phyloP scores from a whole-genome alignment of 129 eudicot genomes.

The Silybum marianum region DNA sequence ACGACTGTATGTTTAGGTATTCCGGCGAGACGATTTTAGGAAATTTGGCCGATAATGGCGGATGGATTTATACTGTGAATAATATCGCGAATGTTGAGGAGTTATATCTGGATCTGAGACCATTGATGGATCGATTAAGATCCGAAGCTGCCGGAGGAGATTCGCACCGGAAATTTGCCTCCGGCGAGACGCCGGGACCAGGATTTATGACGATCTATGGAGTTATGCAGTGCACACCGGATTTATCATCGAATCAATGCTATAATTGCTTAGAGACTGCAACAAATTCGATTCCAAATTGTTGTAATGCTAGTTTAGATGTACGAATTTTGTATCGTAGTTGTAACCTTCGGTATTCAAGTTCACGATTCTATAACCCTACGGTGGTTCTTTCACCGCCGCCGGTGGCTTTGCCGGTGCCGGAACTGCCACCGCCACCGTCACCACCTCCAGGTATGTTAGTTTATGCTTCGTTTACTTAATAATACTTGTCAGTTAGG shows the following conservation, averaged over 20 bases:
- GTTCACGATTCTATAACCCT: slow-evolving; percentile 22
- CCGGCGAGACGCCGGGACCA: slow-evolving; percentile 18
- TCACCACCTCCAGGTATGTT: slow-evolving; percentile 13
- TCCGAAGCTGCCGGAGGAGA: slow-evolving; percentile 38
- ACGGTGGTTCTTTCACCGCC: slow-evolving; percentile 25
- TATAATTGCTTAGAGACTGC: slow-evolving; percentile 34
- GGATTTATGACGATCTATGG: slow-evolving; percentile 32
- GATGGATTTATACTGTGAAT: not conserved
- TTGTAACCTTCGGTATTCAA: slow-evolving; percentile 45
- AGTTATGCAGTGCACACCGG: slow-evolving; percentile 65
- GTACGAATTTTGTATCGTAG: slow-evolving; percentile 45
- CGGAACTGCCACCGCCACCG: not conserved
- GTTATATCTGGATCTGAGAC: slow-evolving; percentile 26
- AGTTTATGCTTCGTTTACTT: not conserved
- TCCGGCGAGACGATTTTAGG: slow-evolving; percentile 30
- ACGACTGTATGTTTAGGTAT: slow-evolving; percentile 50
- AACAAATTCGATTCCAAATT: slow-evolving; percentile 14
- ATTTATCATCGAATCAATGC: slow-evolving; percentile 41
- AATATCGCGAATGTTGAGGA: slow-evolving; percentile 18
- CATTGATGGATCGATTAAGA: slow-evolving; percentile 36
- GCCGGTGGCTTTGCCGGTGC: slow-evolving; percentile 7
- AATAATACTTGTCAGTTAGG: no score
- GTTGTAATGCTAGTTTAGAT: slow-evolving; percentile 31
- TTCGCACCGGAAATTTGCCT: slow-evolving; percentile 33
- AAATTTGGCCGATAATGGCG: not conserved